phyloP scores from a whole-genome alignment of 306 rosid species.

The Dryas drummondii region DNA sequence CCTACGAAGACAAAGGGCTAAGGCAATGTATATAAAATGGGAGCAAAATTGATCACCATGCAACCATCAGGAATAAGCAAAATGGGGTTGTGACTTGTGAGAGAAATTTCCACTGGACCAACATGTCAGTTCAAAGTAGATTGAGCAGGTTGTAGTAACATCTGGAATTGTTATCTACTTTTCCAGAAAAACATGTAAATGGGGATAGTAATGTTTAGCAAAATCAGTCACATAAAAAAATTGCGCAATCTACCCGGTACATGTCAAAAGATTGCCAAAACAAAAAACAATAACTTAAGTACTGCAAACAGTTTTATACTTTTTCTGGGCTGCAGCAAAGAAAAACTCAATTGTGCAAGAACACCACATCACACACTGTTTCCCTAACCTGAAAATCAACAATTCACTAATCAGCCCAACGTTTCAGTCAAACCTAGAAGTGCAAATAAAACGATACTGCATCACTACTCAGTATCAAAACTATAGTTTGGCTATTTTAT shows the following conservation, averaged over 20 bases:
- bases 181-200: not conserved
- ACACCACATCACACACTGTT: constrained; percentile 83
- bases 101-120: not conserved
- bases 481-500: not conserved
- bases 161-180: too few relatives aligned
- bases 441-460: not conserved
- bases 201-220: not conserved
- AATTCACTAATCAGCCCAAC: constrained; percentile 19
- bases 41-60: not conserved
- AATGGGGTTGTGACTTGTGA: not conserved
- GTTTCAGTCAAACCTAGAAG: not conserved
- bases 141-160: not conserved
- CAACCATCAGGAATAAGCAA: not conserved
- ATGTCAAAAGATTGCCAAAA: not conserved
- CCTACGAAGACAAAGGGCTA: not conserved
- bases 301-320: constrained; percentile 44
- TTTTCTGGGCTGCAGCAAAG: constrained; percentile 92
- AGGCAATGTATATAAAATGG: not conserved
- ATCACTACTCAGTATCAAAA: not conserved
- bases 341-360: constrained; percentile 71
- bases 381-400: constrained; percentile 74
- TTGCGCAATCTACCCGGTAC: not conserved
- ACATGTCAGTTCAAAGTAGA: not conserved
- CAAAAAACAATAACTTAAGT: not conserved
- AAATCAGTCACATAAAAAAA: not conserved